Evolutionary conservation across 2,329 filamentous ascomycete species (phyloP).

Genomic region (Drechmeria coniospora): DNA sequence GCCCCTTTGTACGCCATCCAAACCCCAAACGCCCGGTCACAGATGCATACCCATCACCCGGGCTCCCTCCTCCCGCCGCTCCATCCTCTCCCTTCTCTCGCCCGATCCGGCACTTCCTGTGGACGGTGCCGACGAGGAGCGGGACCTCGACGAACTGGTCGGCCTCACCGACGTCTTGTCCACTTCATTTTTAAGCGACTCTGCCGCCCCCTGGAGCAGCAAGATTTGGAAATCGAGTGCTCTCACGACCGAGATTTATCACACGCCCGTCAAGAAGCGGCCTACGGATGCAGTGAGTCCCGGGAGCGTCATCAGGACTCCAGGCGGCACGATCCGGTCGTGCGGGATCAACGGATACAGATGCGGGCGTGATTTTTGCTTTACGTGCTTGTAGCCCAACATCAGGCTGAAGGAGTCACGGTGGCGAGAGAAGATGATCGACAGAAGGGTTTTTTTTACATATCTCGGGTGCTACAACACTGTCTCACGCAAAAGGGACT

Average conservation of each 20-base stretch:
- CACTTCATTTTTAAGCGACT: constrained; percentile 6
- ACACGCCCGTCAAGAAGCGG: constrained; percentile 12
- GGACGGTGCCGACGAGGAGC: constrained; percentile 13
- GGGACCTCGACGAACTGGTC: constrained; percentile 14
- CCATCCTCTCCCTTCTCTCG: constrained; percentile 27
- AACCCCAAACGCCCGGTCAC: constrained; percentile 13
- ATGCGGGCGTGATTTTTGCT: constrained; percentile 44
- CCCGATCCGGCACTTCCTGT: constrained; percentile 16
- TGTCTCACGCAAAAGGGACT: constrained; percentile 2
- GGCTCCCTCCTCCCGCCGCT: constrained; percentile 16
- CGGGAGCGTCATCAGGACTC: constrained; percentile 24
- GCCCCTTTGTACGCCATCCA: constrained; percentile 2
- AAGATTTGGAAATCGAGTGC: constrained; percentile 15
- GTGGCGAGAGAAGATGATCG: no score
- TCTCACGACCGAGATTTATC: constrained; percentile 13
- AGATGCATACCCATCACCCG: constrained; percentile 9
- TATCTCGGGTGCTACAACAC: constrained; percentile 1
- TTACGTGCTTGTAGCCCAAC: constrained; percentile 35
- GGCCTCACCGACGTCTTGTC: constrained; percentile 3
- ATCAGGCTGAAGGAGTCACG: no score
- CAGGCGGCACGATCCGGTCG: constrained; percentile 30
- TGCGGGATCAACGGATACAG: constrained; percentile 41
- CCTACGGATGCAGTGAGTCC: constrained; percentile 8
- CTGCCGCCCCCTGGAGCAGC: constrained; percentile 5
- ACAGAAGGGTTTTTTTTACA: no score